Percentiles rank a stretch among this genome's conserved stretches.
Evolutionary conservation across 164 flowering plant genomes (phyloP).

Genomic region (Magnolia changhungtana): DNA sequence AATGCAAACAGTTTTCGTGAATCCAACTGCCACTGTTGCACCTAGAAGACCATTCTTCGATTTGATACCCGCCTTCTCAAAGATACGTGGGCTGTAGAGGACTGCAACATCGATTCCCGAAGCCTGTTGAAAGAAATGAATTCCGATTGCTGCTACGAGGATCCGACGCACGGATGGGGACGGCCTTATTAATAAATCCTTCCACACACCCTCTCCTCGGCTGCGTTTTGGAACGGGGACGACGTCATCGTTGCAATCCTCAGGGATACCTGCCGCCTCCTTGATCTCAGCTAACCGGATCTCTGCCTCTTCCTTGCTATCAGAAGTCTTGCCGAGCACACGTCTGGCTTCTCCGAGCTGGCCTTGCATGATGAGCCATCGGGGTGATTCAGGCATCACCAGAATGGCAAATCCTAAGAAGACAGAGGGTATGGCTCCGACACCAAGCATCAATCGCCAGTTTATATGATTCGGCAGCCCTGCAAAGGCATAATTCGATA

Average conservation of each 20-base stretch:
- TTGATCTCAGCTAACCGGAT: conserved; percentile 26
- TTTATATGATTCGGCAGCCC: conserved; percentile 6
- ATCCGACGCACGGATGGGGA: conserved; percentile 24
- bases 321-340: conserved; percentile 28
- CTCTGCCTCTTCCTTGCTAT: conserved; percentile 22
- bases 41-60: conserved; percentile 14
- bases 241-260: conserved; percentile 20
- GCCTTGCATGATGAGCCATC: conserved; percentile 41
- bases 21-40: conserved; percentile 39
- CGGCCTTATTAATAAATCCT: conserved; percentile 30
- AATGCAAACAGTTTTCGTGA: conserved; percentile 25
- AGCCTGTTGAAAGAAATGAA: conserved; percentile 34
- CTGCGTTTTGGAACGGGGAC: conserved; percentile 17
- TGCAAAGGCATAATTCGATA: conserved; percentile 10
- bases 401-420: conserved; percentile 15
- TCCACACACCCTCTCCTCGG: conserved; percentile 33
- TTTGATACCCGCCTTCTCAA: conserved; percentile 28
- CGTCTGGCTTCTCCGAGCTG: conserved; percentile 33
- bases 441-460: conserved; percentile 18
- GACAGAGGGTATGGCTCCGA: conserved; percentile 11
- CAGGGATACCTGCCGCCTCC: conserved; percentile 31
- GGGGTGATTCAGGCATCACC: conserved; percentile 41
- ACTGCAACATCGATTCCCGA: conserved; percentile 32
- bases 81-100: conserved; percentile 26
- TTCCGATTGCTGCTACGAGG: conserved; percentile 26